Base-by-base conservation (phyloP, 176 grass and related monocot genomes). In the Oryza punctata region DNA sequence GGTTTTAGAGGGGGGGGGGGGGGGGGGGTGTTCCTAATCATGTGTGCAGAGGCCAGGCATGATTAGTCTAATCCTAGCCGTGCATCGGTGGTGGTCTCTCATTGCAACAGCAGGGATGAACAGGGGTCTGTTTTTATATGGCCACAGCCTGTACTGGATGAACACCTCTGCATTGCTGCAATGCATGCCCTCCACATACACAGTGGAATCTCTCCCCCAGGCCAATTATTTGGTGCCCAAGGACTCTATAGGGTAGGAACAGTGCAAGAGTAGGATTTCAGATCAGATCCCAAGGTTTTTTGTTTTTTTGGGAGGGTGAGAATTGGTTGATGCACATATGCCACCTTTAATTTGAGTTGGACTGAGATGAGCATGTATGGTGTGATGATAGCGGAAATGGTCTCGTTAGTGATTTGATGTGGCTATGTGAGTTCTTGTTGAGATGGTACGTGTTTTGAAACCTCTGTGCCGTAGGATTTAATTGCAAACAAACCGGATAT, bases 21-120 rank as follows among this genome's bases (percentile, higher is more conserved):
- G n/a, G n/a, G n/a, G n/a, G 21, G 21, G 49, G 54, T 3, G 41
- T 23, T n/a, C n/a, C 70, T 74, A 33, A 65, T 74, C 80, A 64
- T 82, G 37, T 27, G 32, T 35, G 25, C 43, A 0, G 50, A 71
- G 72, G n/a, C 1, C 67, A 10, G 3, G 15, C 49, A 82, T 89
- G 54, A 89, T 90, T 90, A 78, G 78, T 43, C 7, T 3, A 44
- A 76, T 84, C 72, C 29, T 44, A 14, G 71, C 66, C 54, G 41
- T 77, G 78, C 78, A 71, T 73, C 54, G 77, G 87, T 89, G 87
- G 82, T 71, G 82, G 30, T 67, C 64, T 85, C 52, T 47, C 59
- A 59, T 85, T 77, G 78, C 29, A 46, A 77, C 77, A 71, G 54
- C 79, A 70, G 14, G 43, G 65, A 70, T 30, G 15, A 19, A 47